These are phyloP conservation scores for Ustilago crameri DNA, from an alignment of 1,284 basidiomycete species.

Conservation along the genomic window DNA sequence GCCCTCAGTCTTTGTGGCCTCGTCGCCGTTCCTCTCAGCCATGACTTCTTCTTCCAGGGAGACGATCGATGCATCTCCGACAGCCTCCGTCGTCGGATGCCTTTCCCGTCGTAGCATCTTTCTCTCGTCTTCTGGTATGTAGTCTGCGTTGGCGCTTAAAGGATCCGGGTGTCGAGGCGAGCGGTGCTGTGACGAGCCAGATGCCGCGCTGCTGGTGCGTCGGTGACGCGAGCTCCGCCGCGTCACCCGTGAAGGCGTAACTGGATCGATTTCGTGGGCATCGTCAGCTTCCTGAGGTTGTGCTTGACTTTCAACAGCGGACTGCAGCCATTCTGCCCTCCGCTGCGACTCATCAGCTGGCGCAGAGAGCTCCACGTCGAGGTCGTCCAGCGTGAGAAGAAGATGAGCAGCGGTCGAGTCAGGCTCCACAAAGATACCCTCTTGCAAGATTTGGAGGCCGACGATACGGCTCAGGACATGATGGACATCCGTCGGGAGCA, in stretches of 20 bases:
- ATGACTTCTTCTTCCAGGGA: slow-evolving; percentile 25
- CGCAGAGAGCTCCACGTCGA: slow-evolving; percentile 8
- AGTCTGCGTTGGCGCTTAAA: slow-evolving; percentile 35
- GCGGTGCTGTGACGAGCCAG: slow-evolving; percentile 28
- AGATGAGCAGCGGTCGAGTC: slow-evolving; percentile 31
- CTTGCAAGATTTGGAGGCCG: slow-evolving; percentile 42
- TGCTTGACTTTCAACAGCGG: not conserved
- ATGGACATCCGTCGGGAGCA: slow-evolving; percentile 39
- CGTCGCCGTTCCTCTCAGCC: slow-evolving; percentile 4
- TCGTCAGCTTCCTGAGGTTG: slow-evolving; percentile 3
- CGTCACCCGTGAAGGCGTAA: slow-evolving; percentile 14
- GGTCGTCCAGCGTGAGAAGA: slow-evolving; percentile 16
- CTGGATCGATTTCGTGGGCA: not conserved
- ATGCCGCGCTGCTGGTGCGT: slow-evolving; percentile 23
- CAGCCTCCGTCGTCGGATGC: slow-evolving; percentile 12
- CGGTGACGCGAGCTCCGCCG: slow-evolving; percentile 16
- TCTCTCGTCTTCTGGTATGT: slow-evolving; percentile 41
- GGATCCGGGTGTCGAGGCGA: slow-evolving; percentile 37
- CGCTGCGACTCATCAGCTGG: slow-evolving; percentile 9
- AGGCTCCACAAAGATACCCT: slow-evolving; percentile 43
- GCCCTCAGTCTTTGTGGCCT: too few species aligned
- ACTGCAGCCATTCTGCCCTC: slow-evolving; percentile 1
- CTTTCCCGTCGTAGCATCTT: slow-evolving; percentile 18
- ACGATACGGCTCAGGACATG: slow-evolving; percentile 50
- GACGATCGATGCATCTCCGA: slow-evolving; percentile 31